Percentiles rank a stretch among this genome's conserved stretches.
Conservation (phyloP, 768 basidiomycete genomes). For the Hygrocybe coccinea region DNA sequence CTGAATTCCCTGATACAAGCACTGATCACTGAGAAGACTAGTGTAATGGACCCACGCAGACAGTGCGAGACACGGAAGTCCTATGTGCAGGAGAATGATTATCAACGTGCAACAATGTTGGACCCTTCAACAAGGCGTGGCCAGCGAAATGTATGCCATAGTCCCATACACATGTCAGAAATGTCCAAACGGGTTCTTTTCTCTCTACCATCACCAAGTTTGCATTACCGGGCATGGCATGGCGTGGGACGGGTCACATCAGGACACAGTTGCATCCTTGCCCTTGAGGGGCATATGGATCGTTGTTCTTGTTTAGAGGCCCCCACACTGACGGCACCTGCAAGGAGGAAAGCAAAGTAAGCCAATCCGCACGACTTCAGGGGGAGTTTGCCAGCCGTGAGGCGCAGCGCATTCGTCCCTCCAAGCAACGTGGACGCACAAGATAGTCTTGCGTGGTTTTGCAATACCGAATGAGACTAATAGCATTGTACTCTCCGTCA, state of each 20-base stretch:
- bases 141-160: too few relatives aligned
- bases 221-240: neutral
- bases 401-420: neutral
- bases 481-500: slow-evolving; percentile 10
- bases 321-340: slow-evolving; percentile 96
- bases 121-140: too few relatives aligned
- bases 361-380: neutral
- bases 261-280: slow-evolving; percentile 66
- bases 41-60: too few relatives aligned
- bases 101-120: too few relatives aligned
- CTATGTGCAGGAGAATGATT: too few relatives aligned
- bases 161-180: too few relatives aligned
- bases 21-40: too few relatives aligned
- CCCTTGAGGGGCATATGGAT: slow-evolving; percentile 85
- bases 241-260: slow-evolving; percentile 46
- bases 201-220: neutral
- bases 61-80: too few relatives aligned
- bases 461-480: slow-evolving; percentile 93
- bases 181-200: too few relatives aligned
- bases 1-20: too few relatives aligned
- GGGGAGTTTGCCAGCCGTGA: neutral
- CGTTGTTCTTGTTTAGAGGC: slow-evolving; percentile 79
- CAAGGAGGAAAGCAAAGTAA: slow-evolving; percentile 12
- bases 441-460: slow-evolving; percentile 89
- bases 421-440: slow-evolving; percentile 38